phyloP scores from a whole-genome alignment of 2,329 filamentous ascomycete species.

The Penicillium frequentans region DNA sequence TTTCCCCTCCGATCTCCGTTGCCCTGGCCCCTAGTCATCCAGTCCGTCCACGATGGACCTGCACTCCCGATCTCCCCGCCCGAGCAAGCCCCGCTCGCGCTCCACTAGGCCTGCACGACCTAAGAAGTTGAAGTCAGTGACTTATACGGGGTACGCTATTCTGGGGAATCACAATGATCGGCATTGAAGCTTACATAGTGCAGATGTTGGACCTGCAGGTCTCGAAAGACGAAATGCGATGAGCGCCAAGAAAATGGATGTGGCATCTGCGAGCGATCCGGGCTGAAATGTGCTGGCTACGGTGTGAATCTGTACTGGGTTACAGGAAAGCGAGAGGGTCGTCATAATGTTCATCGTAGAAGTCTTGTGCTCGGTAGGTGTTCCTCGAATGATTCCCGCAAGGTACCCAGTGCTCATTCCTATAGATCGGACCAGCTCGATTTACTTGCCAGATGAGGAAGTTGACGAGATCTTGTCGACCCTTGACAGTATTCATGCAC shows the following conservation, averaged over 20 bases:
- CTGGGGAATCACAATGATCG: neutral
- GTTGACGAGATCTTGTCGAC: conserved; percentile 3
- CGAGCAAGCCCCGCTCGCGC: neutral
- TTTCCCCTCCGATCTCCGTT: neutral
- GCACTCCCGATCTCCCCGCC: neutral
- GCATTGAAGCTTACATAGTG: neutral
- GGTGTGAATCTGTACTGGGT: conserved; percentile 10
- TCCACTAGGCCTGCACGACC: neutral
- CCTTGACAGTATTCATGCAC: neutral
- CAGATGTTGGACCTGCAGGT: conserved; percentile 16
- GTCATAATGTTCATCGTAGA: neutral
- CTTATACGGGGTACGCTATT: neutral
- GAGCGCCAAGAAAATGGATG: conserved; percentile 11
- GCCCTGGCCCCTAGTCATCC: neutral
- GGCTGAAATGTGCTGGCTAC: conserved; percentile 10
- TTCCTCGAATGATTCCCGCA: neutral
- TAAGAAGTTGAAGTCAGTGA: neutral
- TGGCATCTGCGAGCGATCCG: conserved; percentile 7
- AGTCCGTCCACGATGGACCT: neutral
- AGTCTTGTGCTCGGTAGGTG: conserved; percentile 3
- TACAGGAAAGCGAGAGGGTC: neutral
- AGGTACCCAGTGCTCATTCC: neutral
- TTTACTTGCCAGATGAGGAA: neutral
- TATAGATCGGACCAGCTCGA: conserved; percentile 2
- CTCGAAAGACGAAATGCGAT: conserved; percentile 14